These are phyloP conservation scores for Fragilaria crotonensis DNA, from an alignment of 108 stramenopile genomes.

Conservation along the genomic window DNA sequence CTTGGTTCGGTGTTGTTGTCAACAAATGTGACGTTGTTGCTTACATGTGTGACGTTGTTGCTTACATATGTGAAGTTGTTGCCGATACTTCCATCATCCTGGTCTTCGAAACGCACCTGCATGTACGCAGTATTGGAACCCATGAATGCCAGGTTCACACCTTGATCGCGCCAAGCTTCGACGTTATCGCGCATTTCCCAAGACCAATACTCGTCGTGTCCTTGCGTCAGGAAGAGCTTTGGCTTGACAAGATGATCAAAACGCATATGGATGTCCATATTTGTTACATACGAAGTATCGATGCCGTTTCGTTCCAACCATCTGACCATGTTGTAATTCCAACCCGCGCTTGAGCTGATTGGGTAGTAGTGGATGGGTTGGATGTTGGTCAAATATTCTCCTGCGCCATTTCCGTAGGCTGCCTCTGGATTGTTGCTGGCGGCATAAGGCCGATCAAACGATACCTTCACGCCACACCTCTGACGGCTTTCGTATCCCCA, in stretches of 20 bases:
- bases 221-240: slow-evolving; percentile 12
- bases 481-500: not conserved
- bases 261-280: slow-evolving; percentile 6
- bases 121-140: slow-evolving; percentile 10
- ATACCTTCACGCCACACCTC: not conserved
- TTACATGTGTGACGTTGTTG: not conserved
- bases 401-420: not conserved
- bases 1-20: not conserved
- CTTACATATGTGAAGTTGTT: not conserved
- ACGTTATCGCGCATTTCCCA: slow-evolving; percentile 7
- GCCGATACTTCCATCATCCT: not conserved
- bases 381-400: not conserved
- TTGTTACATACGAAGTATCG: slow-evolving; percentile 8
- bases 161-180: slow-evolving; percentile 2
- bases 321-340: slow-evolving; percentile 12
- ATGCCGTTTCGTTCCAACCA: slow-evolving; percentile 11
- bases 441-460: slow-evolving; percentile 1
- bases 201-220: slow-evolving; percentile 20
- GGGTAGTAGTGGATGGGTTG: slow-evolving; percentile 7
- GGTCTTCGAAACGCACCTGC: slow-evolving; percentile 13
- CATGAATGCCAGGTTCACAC: slow-evolving; percentile 13
- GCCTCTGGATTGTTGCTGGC: not conserved
- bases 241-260: not conserved
- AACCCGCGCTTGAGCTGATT: slow-evolving; percentile 1
- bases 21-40: not conserved